Percentiles rank a stretch among this genome's conserved stretches.
These are phyloP conservation scores for Tolypocladium album DNA, from an alignment of 2,329 filamentous ascomycete species.

Conservation along the genomic window DNA sequence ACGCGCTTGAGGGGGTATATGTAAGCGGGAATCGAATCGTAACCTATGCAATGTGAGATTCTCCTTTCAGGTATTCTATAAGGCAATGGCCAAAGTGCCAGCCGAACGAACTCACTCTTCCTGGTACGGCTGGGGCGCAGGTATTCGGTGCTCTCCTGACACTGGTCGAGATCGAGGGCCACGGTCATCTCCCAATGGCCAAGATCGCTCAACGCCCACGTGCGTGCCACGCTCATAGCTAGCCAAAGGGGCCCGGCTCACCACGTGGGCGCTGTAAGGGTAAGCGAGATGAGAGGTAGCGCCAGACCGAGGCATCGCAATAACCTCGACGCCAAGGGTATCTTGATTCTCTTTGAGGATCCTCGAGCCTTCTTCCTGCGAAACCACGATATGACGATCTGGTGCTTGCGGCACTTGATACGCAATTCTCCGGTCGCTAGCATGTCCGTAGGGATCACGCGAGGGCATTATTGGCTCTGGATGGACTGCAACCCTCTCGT, in stretches of 20 bases:
- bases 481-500: slow-evolving; percentile 18
- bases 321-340: slow-evolving; percentile 9
- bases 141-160: neutral
- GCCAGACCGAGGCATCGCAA: slow-evolving; percentile 6
- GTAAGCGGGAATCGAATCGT: neutral
- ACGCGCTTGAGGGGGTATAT: neutral
- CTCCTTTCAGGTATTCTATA: neutral
- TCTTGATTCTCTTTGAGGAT: slow-evolving; percentile 8
- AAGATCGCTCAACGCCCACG: neutral
- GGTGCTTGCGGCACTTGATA: slow-evolving; percentile 5
- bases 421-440: slow-evolving; percentile 2
- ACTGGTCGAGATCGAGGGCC: neutral
- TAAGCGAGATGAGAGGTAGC: neutral
- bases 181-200: neutral
- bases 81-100: neutral
- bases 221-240: neutral
- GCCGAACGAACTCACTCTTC: neutral
- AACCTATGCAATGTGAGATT: neutral
- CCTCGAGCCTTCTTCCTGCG: slow-evolving; percentile 11
- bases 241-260: neutral
- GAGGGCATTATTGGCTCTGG: neutral
- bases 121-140: neutral
- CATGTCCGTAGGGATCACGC: neutral
- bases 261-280: neutral
- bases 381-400: slow-evolving; percentile 5